Evolutionary conservation across 345 rosid genomes (phyloP).

Genomic region (Aquilaria yunnanensis): DNA sequence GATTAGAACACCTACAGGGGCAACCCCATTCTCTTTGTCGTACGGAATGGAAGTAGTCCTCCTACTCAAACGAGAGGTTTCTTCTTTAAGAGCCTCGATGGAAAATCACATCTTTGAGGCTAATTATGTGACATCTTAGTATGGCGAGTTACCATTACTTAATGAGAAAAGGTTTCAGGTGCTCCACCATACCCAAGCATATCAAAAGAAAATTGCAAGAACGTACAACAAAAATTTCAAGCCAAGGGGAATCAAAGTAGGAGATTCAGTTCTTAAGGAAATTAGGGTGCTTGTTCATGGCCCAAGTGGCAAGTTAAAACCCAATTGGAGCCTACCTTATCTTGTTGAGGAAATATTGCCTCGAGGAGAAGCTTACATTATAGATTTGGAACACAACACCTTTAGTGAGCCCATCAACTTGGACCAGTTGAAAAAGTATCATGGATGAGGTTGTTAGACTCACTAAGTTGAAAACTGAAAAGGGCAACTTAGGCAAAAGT

Average conservation of each 20-base stretch:
- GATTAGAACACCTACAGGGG: neutral
- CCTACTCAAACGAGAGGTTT: neutral
- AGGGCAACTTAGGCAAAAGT: too few species aligned
- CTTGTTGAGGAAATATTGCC: too few species aligned
- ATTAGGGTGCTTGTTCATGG: neutral
- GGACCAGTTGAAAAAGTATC: too few species aligned
- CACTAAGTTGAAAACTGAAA: too few species aligned
- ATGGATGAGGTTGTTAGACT: too few species aligned
- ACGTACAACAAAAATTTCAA: neutral
- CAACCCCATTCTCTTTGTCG: neutral
- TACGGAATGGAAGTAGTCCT: neutral
- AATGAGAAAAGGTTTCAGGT: neutral
- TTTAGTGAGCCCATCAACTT: too few species aligned
- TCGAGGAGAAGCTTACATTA: too few species aligned
- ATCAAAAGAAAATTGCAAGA: neutral
- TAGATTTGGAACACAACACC: too few species aligned
- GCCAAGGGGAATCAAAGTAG: neutral
- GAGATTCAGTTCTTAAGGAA: neutral
- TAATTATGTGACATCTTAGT: too few species aligned
- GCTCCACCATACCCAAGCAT: neutral
- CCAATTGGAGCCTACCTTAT: too few species aligned
- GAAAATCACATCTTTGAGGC: neutral
- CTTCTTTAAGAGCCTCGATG: neutral
- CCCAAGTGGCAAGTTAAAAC: neutral
- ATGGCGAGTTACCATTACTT: neutral